These are phyloP conservation scores for Drechslerella coelobrocha DNA, from an alignment of 2,329 filamentous ascomycete genomes.

Conservation along the genomic window DNA sequence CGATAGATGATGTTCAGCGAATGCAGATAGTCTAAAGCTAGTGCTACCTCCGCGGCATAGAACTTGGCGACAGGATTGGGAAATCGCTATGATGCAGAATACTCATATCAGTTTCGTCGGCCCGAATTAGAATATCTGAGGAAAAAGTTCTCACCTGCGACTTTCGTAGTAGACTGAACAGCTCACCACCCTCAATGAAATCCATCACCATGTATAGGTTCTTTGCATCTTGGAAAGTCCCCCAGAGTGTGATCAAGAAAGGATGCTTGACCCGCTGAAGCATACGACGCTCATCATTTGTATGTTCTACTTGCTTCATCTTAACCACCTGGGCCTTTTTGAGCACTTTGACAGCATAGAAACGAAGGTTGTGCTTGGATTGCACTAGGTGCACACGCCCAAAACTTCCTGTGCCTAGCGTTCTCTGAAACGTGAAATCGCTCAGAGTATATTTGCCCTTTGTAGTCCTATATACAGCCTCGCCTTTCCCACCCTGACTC, in stretches of 20 bases:
- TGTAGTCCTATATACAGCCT: constrained; percentile 69
- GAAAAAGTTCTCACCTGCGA: constrained; percentile 70
- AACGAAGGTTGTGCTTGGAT: constrained; percentile 96
- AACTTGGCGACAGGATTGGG: constrained; percentile 99
- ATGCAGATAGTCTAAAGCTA: constrained; percentile 94
- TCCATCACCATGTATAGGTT: constrained; percentile 99
- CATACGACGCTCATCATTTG: constrained; percentile 97
- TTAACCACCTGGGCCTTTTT: constrained; percentile 99
- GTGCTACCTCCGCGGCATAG: constrained; percentile 94
- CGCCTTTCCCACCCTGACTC: constrained; percentile 54
- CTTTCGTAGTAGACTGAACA: constrained; percentile 93
- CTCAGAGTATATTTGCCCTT: constrained; percentile 96
- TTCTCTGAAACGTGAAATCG: constrained; percentile 89
- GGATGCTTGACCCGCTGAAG: constrained; percentile 95
- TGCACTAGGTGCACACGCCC: constrained; percentile 95
- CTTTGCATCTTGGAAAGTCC: constrained; percentile 92
- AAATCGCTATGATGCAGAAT: constrained; percentile 72
- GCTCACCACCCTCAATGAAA: constrained; percentile 96
- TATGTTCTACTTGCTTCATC: constrained; percentile 99
- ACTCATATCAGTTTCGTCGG: background rate
- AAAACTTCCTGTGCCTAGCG: constrained; percentile 94
- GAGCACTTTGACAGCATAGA: constrained; percentile 97
- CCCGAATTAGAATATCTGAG: background rate
- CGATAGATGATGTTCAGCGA: constrained; percentile 96
- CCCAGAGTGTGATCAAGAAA: constrained; percentile 97